These are phyloP conservation scores for Diplodia sapinea DNA, from an alignment of 2,329 filamentous ascomycete genomes.

Conservation along the genomic window DNA sequence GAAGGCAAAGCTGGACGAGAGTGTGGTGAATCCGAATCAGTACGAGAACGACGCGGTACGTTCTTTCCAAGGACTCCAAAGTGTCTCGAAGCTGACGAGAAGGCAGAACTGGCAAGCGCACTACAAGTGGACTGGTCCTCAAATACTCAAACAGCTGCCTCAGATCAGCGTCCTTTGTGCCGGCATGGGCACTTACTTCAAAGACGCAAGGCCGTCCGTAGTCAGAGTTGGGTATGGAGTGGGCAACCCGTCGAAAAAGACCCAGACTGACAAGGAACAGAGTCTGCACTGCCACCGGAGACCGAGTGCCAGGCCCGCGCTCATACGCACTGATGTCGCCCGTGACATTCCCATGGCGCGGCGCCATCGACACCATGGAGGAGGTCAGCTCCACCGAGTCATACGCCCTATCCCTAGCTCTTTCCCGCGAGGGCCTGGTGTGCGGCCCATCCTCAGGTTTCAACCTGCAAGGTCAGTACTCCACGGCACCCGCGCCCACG, in stretches of 20 bases:
- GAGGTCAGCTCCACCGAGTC: slow-evolving; percentile 63
- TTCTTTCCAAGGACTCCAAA: too few species aligned
- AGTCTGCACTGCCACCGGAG: slow-evolving; percentile 63
- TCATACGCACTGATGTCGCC: slow-evolving; percentile 57
- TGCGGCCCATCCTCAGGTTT: slow-evolving; percentile 68
- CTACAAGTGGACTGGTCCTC: slow-evolving; percentile 64
- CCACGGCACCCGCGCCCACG: too few species aligned
- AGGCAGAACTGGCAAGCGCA: slow-evolving; percentile 61
- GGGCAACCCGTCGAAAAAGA: neutral
- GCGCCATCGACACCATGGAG: slow-evolving; percentile 61
- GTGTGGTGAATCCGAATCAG: slow-evolving; percentile 61
- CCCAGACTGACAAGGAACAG: slow-evolving; percentile 40
- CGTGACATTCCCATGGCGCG: slow-evolving; percentile 64
- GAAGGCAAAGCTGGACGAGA: slow-evolving; percentile 51
- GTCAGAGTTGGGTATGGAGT: slow-evolving; percentile 18
- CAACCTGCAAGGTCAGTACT: slow-evolving; percentile 50
- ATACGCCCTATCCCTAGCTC: slow-evolving; percentile 58
- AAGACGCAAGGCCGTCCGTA: slow-evolving; percentile 51
- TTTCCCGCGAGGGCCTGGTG: slow-evolving; percentile 64
- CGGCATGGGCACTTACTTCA: slow-evolving; percentile 59
- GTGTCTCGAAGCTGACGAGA: neutral
- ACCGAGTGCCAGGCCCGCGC: slow-evolving; percentile 65
- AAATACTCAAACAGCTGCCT: slow-evolving; percentile 62
- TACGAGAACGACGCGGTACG: slow-evolving; percentile 58
- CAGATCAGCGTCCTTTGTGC: slow-evolving; percentile 63